A percentile compares a stretch with the other conserved stretches of the same genome.
phyloP scores from a whole-genome alignment of 1,284 basidiomycete species.

The Cerrena zonata region DNA sequence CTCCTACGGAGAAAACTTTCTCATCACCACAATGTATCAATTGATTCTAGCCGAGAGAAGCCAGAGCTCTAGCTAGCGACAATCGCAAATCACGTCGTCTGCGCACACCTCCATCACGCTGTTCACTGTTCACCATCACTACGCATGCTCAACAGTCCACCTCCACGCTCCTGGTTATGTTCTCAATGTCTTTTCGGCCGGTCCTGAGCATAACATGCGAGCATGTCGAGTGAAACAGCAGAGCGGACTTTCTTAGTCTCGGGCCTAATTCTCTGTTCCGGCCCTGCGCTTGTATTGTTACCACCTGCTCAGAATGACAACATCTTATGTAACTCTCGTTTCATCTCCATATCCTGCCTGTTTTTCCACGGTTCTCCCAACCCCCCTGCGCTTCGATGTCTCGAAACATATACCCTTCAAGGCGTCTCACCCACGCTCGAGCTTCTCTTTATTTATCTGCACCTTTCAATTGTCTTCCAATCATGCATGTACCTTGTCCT shows the following conservation, averaged over 20 bases:
- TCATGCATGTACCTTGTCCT: neutral
- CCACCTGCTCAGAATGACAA: neutral
- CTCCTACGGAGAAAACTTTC: slow-evolving; percentile 4
- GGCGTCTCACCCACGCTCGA: neutral
- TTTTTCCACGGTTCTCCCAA: neutral
- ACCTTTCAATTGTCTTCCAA: neutral
- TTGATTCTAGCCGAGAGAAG: slow-evolving; percentile 12
- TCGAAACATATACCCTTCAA: neutral
- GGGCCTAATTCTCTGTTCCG: neutral
- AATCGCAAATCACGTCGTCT: slow-evolving; percentile 24
- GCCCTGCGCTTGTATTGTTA: neutral
- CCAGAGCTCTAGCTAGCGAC: slow-evolving; percentile 19
- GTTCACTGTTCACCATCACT: too few species aligned
- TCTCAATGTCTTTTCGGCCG: neutral
- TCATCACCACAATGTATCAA: slow-evolving; percentile 9
- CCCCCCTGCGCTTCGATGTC: neutral
- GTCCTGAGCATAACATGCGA: too few species aligned
- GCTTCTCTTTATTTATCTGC: neutral
- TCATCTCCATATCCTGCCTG: slow-evolving; percentile 5
- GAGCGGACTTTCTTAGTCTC: neutral
- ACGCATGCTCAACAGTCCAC: neutral
- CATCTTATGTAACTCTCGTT: too few species aligned
- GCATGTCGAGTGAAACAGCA: too few species aligned
- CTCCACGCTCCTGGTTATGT: neutral
- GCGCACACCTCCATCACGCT: neutral